Conservation (phyloP, 306 rosid genomes). For the Oxytropis ochrocephala region DNA sequence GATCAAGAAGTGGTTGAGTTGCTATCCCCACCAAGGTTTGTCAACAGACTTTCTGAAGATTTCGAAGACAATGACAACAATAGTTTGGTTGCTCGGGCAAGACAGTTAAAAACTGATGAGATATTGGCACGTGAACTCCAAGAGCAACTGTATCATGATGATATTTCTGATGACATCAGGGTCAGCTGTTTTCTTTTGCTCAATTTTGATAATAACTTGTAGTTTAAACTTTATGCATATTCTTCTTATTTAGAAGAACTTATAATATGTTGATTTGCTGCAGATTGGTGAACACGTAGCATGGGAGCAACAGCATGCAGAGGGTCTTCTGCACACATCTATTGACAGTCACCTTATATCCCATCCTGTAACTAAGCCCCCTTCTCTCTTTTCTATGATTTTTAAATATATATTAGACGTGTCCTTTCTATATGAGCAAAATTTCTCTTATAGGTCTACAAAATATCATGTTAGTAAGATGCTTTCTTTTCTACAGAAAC, state of each 20-base stretch:
- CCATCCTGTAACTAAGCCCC: slow-evolving; percentile 35
- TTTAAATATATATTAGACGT: not conserved
- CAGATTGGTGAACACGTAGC: slow-evolving; percentile 68
- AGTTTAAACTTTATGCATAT: not conserved
- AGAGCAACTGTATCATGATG: slow-evolving; percentile 76
- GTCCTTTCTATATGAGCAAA: not conserved
- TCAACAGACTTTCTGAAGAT: slow-evolving; percentile 24
- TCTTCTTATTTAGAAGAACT: not conserved
- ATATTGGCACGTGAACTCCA: slow-evolving; percentile 89
- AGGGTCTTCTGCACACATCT: slow-evolving; percentile 29
- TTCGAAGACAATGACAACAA: slow-evolving; percentile 28
- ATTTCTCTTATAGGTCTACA: not conserved
- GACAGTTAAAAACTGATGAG: slow-evolving; percentile 88
- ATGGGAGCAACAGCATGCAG: slow-evolving; percentile 54
- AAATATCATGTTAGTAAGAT: not conserved
- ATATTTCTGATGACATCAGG: slow-evolving; percentile 39
- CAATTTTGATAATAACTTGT: not conserved
- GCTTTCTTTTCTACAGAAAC: not conserved
- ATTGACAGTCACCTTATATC: slow-evolving; percentile 23
- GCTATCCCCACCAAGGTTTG: slow-evolving; percentile 35
- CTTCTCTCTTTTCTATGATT: not conserved
- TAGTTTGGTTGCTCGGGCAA: slow-evolving; percentile 44
- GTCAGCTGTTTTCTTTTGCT: slow-evolving; percentile 26
- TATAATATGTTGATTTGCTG: slow-evolving; percentile 17
- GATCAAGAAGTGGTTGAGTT: slow-evolving; percentile 51